Conservation (phyloP, 768 basidiomycete species). For the Amanita exitialis region DNA sequence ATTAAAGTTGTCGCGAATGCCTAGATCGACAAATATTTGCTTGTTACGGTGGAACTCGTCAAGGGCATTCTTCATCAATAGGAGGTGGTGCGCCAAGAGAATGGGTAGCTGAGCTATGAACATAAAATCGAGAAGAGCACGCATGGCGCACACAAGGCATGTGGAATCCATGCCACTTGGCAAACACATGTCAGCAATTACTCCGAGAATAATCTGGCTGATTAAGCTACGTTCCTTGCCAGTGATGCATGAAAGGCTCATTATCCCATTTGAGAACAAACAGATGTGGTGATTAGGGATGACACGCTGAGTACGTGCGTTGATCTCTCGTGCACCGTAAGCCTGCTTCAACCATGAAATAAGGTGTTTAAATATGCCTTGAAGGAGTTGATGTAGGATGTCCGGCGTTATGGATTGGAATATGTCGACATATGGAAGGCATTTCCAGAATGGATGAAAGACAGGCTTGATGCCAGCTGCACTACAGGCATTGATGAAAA, state of each 20-base stretch:
- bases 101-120: constrained; percentile 9
- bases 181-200: constrained; percentile 1
- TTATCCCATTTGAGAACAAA: constrained; percentile 24
- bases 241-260: constrained; percentile 11
- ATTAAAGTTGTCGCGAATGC: constrained; percentile 19
- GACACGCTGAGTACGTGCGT: constrained; percentile 18
- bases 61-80: constrained; percentile 11
- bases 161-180: neutral
- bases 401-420: constrained; percentile 25
- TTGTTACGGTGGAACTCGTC: constrained; percentile 17
- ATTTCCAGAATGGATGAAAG: constrained; percentile 16
- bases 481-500: neutral
- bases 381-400: constrained; percentile 30
- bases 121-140: constrained; percentile 18
- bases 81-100: neutral
- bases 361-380: constrained; percentile 30
- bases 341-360: constrained; percentile 18
- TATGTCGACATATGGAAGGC: constrained; percentile 23
- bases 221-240: constrained; percentile 6
- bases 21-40: constrained; percentile 14
- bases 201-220: constrained; percentile 4
- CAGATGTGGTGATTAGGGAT: constrained; percentile 15
- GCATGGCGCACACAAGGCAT: neutral
- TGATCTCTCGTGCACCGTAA: constrained; percentile 17
- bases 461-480: neutral